phyloP scores from a whole-genome alignment of 441 rosid genomes.

The Euphorbia corollata region DNA sequence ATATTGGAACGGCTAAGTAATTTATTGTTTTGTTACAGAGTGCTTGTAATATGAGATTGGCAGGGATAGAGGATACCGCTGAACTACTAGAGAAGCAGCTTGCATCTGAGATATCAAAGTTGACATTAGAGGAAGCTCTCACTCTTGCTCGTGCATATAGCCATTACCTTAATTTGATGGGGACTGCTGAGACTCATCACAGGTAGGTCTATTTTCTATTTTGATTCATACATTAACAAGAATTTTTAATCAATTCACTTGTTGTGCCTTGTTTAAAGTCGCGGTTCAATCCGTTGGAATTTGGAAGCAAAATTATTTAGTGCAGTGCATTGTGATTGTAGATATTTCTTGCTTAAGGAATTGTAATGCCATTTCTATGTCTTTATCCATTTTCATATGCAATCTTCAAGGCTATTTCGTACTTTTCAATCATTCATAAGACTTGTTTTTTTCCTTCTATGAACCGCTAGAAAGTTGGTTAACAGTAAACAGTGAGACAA shows the following conservation, averaged over 20 bases:
- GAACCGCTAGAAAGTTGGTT: not conserved
- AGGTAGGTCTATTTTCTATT: slow-evolving; percentile 32
- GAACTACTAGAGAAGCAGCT: slow-evolving; percentile 78
- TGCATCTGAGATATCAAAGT: slow-evolving; percentile 63
- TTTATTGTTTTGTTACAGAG: slow-evolving; percentile 36
- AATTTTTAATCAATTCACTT: not conserved
- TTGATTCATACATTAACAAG: slow-evolving; percentile 3
- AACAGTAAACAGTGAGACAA: not conserved
- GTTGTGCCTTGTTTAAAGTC: not conserved
- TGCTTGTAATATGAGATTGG: slow-evolving; percentile 78
- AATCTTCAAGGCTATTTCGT: not conserved
- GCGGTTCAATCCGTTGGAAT: not conserved
- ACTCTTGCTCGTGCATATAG: slow-evolving; percentile 85
- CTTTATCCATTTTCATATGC: not conserved
- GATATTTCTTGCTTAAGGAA: not conserved
- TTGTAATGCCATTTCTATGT: not conserved
- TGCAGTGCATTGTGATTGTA: not conserved
- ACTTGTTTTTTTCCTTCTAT: not conserved
- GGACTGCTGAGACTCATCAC: slow-evolving; percentile 92
- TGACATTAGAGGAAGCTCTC: slow-evolving; percentile 84
- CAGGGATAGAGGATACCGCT: slow-evolving; percentile 76
- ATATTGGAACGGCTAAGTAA: no score
- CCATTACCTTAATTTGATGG: slow-evolving; percentile 87
- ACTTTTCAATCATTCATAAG: not conserved
- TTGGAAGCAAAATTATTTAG: not conserved